phyloP scores from a whole-genome alignment of 495 filamentous ascomycete species.

The Hypoxylon trugodes region DNA sequence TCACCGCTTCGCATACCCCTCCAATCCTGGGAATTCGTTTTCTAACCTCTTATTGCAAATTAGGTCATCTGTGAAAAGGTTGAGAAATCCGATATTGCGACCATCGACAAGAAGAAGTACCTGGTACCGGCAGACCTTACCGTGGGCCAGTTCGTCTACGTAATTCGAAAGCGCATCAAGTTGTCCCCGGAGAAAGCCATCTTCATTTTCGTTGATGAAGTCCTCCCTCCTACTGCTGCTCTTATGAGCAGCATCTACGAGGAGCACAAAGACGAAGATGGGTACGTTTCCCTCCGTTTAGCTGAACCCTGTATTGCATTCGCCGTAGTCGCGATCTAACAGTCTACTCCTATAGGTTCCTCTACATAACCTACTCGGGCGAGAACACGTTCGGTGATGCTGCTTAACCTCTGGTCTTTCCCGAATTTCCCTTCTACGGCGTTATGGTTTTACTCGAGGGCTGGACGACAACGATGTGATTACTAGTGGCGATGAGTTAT shows the following conservation, averaged over 20 bases:
- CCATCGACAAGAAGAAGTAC: slow-evolving; percentile 99
- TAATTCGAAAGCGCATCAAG: slow-evolving; percentile 99
- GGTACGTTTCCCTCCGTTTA: slow-evolving; percentile 55
- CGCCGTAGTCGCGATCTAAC: slow-evolving; percentile 37
- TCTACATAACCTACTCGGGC: slow-evolving; percentile 87
- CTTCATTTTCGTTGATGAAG: slow-evolving; percentile 99
- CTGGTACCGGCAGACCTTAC: slow-evolving; percentile 97
- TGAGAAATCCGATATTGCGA: slow-evolving; percentile 98
- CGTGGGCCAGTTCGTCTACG: slow-evolving; percentile 99
- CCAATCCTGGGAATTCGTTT: not conserved
- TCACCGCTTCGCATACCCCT: slow-evolving; percentile 25
- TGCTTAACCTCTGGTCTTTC: slow-evolving; percentile 23
- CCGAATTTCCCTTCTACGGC: slow-evolving; percentile 19
- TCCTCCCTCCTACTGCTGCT: slow-evolving; percentile 93
- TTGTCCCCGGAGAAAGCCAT: slow-evolving; percentile 99
- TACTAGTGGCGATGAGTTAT: slow-evolving; percentile 30
- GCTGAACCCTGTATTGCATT: not conserved
- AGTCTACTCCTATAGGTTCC: slow-evolving; percentile 48
- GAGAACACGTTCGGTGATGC: slow-evolving; percentile 95
- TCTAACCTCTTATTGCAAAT: slow-evolving; percentile 23
- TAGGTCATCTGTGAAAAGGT: slow-evolving; percentile 99
- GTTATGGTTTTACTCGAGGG: slow-evolving; percentile 37
- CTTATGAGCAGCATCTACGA: slow-evolving; percentile 99
- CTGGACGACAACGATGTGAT: slow-evolving; percentile 38
- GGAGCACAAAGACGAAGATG: slow-evolving; percentile 90